Percentiles rank a stretch among this genome's conserved stretches.
Evolutionary conservation across 2,329 filamentous ascomycete species (phyloP).

Genomic region (Aspergillus unguis): DNA sequence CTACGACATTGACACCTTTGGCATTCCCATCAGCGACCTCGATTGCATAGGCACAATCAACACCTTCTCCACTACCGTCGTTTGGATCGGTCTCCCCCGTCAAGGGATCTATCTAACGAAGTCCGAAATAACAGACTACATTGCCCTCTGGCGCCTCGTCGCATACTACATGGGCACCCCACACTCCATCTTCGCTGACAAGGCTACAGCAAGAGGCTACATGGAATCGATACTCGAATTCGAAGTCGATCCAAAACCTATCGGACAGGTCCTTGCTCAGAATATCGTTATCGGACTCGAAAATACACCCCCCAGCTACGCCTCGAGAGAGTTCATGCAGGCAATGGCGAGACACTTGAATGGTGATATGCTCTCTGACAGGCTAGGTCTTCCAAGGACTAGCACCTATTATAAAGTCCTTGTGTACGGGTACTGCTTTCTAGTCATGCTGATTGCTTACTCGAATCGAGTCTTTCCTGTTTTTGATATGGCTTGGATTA

Average conservation of each 20-base stretch:
- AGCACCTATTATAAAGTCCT: conserved; percentile 57
- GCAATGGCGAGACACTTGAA: conserved; percentile 69
- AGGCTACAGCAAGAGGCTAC: conserved; percentile 55
- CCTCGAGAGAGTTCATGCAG: conserved; percentile 63
- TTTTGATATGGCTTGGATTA: conserved; percentile 53
- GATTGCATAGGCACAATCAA: conserved; percentile 70
- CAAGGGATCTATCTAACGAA: conserved; percentile 66
- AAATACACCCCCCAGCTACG: conserved; percentile 62
- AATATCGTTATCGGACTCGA: conserved; percentile 72
- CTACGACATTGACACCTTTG: conserved; percentile 57
- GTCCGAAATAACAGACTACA: conserved; percentile 65
- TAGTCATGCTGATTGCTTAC: conserved; percentile 55
- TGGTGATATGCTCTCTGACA: conserved; percentile 59
- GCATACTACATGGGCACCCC: conserved; percentile 69
- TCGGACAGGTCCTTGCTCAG: conserved; percentile 63
- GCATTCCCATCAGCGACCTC: conserved; percentile 71
- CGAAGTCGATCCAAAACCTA: conserved; percentile 64
- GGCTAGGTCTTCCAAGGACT: conserved; percentile 57
- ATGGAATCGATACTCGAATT: conserved; percentile 66
- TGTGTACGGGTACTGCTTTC: conserved; percentile 63
- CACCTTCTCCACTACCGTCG: conserved; percentile 64
- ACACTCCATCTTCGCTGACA: conserved; percentile 56
- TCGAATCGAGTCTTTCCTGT: conserved; percentile 48
- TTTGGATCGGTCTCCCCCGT: conserved; percentile 67
- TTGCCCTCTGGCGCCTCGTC: conserved; percentile 73